Conservation (phyloP, 495 filamentous ascomycete species). For the Parathielavia hyrcaniae region DNA sequence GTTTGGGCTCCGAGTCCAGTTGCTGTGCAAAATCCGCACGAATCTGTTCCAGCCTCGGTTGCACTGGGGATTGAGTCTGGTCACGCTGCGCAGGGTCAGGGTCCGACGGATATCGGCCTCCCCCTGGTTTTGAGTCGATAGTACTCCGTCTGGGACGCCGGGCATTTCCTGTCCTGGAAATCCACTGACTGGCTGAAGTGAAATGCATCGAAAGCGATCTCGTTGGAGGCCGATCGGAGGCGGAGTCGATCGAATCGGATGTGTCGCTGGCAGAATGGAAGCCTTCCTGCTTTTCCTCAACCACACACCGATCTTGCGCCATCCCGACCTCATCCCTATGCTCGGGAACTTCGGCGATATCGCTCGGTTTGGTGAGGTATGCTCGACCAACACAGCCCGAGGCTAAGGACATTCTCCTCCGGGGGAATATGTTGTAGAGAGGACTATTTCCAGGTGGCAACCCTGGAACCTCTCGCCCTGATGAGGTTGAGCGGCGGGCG, state of each 20-base stretch:
- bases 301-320: not conserved
- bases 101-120: slow-evolving; percentile 44
- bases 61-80: slow-evolving; percentile 20
- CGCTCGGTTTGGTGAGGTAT: slow-evolving; percentile 32
- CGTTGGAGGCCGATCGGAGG: slow-evolving; percentile 39
- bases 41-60: slow-evolving; percentile 23
- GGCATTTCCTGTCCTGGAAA: slow-evolving; percentile 45
- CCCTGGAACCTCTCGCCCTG: slow-evolving; percentile 21
- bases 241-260: slow-evolving; percentile 20
- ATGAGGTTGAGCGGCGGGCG: slow-evolving; percentile 20
- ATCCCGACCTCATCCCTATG: slow-evolving; percentile 14
- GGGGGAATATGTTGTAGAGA: slow-evolving; percentile 24
- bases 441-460: slow-evolving; percentile 27
- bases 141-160: slow-evolving; percentile 41
- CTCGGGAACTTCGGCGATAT: slow-evolving; percentile 23
- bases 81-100: slow-evolving; percentile 29
- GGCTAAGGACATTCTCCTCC: slow-evolving; percentile 26
- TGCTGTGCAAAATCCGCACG: slow-evolving; percentile 21
- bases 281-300: slow-evolving; percentile 8
- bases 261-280: slow-evolving; percentile 19
- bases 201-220: slow-evolving; percentile 52
- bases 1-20: slow-evolving; percentile 19
- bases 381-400: slow-evolving; percentile 20
- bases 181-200: slow-evolving; percentile 45
- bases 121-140: slow-evolving; percentile 32